Evolutionary conservation across 1,139 yeast genomes (phyloP).

Genomic region (Geotrichum candidum): DNA sequence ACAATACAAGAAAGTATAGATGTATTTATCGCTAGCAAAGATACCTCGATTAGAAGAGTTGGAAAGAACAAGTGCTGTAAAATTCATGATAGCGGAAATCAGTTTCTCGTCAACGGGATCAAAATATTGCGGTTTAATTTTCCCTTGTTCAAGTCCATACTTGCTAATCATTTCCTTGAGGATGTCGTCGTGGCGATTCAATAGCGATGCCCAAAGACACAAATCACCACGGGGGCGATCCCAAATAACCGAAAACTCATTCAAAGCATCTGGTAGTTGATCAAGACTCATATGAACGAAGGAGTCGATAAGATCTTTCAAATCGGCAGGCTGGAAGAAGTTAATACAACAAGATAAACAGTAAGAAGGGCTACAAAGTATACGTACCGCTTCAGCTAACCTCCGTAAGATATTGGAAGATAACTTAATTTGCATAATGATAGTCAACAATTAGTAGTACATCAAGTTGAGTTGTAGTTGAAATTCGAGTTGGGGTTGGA

Average conservation of each 20-base stretch:
- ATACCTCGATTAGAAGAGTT: slow-evolving; percentile 64
- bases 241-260: slow-evolving; percentile 42
- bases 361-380: neutral
- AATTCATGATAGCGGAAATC: slow-evolving; percentile 51
- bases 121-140: slow-evolving; percentile 40
- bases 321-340: slow-evolving; percentile 37
- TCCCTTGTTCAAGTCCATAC: slow-evolving; percentile 49
- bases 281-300: slow-evolving; percentile 34
- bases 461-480: neutral
- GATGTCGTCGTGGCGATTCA: slow-evolving; percentile 68
- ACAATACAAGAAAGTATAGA: slow-evolving; percentile 55
- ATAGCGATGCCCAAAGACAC: slow-evolving; percentile 67
- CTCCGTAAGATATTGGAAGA: slow-evolving; percentile 28
- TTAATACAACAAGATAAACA: slow-evolving; percentile 9
- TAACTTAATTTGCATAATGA: slow-evolving; percentile 27
- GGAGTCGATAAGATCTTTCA: slow-evolving; percentile 39
- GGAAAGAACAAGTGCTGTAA: slow-evolving; percentile 58
- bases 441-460: slow-evolving; percentile 1
- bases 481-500: neutral
- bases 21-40: slow-evolving; percentile 60
- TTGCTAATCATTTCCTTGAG: slow-evolving; percentile 49
- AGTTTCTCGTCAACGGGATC: slow-evolving; percentile 43
- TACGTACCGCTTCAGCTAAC: slow-evolving; percentile 30
- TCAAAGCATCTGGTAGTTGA: slow-evolving; percentile 36
- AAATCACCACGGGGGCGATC: slow-evolving; percentile 67